Percentiles rank a stretch among this genome's conserved stretches.
phyloP scores from a whole-genome alignment of 305 asterid genomes.

The Coffea humblotiana region DNA sequence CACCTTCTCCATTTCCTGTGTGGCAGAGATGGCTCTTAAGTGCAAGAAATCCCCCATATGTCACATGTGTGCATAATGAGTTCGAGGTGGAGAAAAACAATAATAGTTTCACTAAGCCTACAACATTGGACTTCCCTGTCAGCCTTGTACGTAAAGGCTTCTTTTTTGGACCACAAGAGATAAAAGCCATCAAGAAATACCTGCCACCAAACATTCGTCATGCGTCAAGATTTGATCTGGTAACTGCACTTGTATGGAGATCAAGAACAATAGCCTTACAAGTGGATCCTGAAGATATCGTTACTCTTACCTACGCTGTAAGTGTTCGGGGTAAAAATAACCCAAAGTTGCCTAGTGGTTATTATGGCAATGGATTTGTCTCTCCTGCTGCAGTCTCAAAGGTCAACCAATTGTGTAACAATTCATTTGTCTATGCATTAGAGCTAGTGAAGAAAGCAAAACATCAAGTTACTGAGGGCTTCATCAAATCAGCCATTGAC shows the following conservation, averaged over 20 bases:
- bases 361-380: slow-evolving; percentile 27
- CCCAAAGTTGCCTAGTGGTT: slow-evolving; percentile 14
- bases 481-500: slow-evolving; percentile 19
- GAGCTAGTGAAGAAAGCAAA: slow-evolving; percentile 19
- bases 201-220: not conserved
- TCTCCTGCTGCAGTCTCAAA: slow-evolving; percentile 16
- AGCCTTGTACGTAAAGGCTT: not conserved
- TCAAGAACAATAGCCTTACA: slow-evolving; percentile 24
- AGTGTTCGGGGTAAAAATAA: slow-evolving; percentile 2
- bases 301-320: not conserved
- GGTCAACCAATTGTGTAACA: slow-evolving; percentile 10
- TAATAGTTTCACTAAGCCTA: not conserved
- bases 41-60: not conserved
- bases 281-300: slow-evolving; percentile 2
- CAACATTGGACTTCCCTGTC: not conserved
- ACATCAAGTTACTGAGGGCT: slow-evolving; percentile 14
- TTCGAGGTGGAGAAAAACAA: not conserved
- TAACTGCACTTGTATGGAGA: slow-evolving; percentile 25
- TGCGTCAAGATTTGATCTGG: slow-evolving; percentile 14
- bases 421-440: slow-evolving; percentile 16
- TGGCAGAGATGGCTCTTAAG: not conserved
- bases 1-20: not conserved
- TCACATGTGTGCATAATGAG: not conserved
- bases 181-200: not conserved
- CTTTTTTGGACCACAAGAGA: slow-evolving; percentile 19